These are phyloP conservation scores for Amanita phalloides DNA, from an alignment of 768 basidiomycete genomes.

Conservation along the genomic window DNA sequence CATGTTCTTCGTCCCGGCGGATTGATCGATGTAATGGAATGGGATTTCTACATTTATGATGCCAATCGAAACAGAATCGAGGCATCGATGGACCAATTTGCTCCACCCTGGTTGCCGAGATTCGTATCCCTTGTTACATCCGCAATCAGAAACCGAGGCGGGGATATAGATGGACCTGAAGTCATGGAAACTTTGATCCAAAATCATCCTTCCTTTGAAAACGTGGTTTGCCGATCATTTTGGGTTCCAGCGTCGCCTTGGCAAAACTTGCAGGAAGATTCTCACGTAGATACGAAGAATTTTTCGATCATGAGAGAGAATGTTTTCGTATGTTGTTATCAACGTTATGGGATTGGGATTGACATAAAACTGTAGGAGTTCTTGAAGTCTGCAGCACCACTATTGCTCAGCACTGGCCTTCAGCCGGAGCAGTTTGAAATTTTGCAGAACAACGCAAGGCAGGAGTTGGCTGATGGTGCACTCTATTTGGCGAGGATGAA, in stretches of 20 bases:
- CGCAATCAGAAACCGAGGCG: constrained; percentile 48
- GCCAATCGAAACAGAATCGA: constrained; percentile 31
- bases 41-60: constrained; percentile 58
- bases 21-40: constrained; percentile 55
- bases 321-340: constrained; percentile 29
- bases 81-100: constrained; percentile 29
- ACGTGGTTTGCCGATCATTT: constrained; percentile 44
- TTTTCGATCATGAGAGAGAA: constrained; percentile 47
- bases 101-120: constrained; percentile 47
- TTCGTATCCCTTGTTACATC: constrained; percentile 48
- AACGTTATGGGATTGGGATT: not conserved
- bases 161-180: constrained; percentile 50
- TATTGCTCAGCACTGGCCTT: constrained; percentile 56
- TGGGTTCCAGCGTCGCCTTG: constrained; percentile 57
- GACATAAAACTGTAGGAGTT: constrained; percentile 35
- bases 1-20: constrained; percentile 63
- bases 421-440: constrained; percentile 40
- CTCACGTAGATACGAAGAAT: constrained; percentile 20
- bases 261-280: constrained; percentile 23
- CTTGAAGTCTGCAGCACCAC: constrained; percentile 51
- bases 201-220: constrained; percentile 46
- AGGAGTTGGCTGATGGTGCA: constrained; percentile 39
- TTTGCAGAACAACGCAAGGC: constrained; percentile 38
- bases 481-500: constrained; percentile 45
- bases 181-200: constrained; percentile 45